These are phyloP conservation scores for Inosperma sp. DNA, from an alignment of 768 basidiomycete genomes.

Conservation along the genomic window DNA sequence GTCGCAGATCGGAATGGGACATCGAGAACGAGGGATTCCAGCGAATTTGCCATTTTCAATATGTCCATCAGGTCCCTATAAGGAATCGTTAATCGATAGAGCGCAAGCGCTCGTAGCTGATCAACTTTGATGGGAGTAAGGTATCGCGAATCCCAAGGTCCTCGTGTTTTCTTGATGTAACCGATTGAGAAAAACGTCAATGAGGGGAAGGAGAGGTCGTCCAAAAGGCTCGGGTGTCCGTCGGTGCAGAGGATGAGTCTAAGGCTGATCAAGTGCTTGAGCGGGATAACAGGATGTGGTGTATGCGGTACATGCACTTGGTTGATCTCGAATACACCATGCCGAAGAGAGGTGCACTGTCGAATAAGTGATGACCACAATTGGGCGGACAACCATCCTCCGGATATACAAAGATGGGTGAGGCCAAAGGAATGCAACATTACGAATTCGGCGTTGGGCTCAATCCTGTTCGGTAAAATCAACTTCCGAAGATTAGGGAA, in stretches of 20 bases:
- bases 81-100: neutral
- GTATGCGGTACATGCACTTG: neutral
- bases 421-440: neutral
- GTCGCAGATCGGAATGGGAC: neutral
- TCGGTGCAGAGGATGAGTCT: neutral
- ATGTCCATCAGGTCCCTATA: neutral
- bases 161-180: neutral
- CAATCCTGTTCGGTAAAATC: neutral
- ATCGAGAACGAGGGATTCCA: neutral
- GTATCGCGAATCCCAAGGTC: neutral
- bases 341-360: neutral
- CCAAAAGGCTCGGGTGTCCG: neutral
- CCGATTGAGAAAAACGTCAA: neutral
- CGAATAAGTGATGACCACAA: constrained; percentile 3
- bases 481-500: constrained; percentile 1
- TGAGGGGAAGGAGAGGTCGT: constrained; percentile 5
- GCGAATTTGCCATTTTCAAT: neutral
- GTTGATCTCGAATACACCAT: neutral
- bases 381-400: constrained; percentile 1
- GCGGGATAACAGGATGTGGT: neutral
- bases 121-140: neutral
- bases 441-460: neutral
- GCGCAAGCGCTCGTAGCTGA: neutral
- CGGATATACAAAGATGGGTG: neutral
- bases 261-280: neutral